Percentiles rank a stretch among this genome's conserved stretches.
phyloP scores from a whole-genome alignment of 352 stramenopile species.

The Phytophthora hibernalis region DNA sequence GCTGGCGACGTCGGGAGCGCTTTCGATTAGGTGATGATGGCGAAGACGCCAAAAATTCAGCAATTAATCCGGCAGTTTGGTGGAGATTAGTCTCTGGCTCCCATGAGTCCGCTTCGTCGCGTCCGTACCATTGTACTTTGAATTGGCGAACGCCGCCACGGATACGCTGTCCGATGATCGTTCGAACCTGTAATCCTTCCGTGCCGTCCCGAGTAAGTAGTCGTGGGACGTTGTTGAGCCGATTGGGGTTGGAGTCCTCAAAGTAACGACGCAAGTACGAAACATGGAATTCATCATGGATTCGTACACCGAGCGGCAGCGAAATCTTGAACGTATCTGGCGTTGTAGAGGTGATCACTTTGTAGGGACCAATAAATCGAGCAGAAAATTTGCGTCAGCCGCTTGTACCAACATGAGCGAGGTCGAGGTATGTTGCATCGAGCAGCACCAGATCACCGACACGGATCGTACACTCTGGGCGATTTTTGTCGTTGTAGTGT shows the following conservation, averaged over 20 bases:
- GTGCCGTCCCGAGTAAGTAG: not conserved
- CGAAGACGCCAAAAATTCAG: not conserved
- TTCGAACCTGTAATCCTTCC: not conserved
- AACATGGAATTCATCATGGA: constrained; percentile 12
- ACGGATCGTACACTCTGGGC: not conserved
- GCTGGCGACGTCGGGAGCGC: not conserved
- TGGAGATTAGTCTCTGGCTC: not conserved
- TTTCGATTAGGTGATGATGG: not conserved
- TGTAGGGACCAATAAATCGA: constrained; percentile 8
- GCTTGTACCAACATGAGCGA: constrained; percentile 4
- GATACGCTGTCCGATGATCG: not conserved
- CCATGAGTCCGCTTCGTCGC: not conserved
- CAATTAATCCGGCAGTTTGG: not conserved
- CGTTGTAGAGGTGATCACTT: not conserved
- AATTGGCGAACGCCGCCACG: not conserved
- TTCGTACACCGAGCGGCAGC: not conserved
- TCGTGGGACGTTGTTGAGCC: not conserved
- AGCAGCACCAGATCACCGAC: constrained; percentile 1
- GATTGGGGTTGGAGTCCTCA: not conserved
- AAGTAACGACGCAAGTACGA: not conserved
- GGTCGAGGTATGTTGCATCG: not conserved
- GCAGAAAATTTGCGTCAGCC: constrained; percentile 5
- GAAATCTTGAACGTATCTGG: constrained; percentile 2
- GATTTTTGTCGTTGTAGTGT: not conserved
- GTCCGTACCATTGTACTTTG: constrained; percentile 7